A percentile compares a stretch with the other conserved stretches of the same genome.
Evolutionary conservation across 805 yeast genomes (phyloP).

Genomic region (Teunomyces barrocoloradensis): DNA sequence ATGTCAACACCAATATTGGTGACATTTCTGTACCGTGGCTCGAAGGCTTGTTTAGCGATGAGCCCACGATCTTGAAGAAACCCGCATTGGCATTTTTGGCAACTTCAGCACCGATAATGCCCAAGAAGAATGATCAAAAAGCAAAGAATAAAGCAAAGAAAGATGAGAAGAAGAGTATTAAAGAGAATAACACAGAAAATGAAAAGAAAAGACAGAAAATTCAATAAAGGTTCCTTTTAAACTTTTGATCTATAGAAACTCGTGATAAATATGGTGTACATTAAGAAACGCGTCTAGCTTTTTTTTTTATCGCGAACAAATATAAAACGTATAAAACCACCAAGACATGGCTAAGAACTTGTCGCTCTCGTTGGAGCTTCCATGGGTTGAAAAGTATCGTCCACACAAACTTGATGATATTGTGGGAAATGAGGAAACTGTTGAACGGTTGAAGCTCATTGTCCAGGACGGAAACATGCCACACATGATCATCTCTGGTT

Average conservation of each 20-base stretch:
- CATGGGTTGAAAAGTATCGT: constrained; percentile 90
- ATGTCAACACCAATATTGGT: constrained; percentile 27
- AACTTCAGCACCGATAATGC: constrained; percentile 46
- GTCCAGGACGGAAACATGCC: constrained; percentile 96
- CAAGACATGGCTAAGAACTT: constrained; percentile 8
- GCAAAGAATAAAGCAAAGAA: constrained; percentile 11
- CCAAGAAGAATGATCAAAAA: constrained; percentile 21
- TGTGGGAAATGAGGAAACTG: constrained; percentile 91
- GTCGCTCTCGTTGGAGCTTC: constrained; percentile 30
- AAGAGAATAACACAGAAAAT: not conserved
- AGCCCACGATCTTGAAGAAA: constrained; percentile 17
- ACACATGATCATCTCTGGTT: constrained; percentile 90
- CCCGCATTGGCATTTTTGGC: constrained; percentile 43
- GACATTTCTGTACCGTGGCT: constrained; percentile 49
- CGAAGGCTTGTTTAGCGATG: constrained; percentile 23
- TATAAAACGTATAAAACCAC: not conserved
- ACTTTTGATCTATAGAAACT: too few relatives aligned
- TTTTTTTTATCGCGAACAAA: not conserved
- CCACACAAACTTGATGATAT: constrained; percentile 77
- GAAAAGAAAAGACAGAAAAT: not conserved
- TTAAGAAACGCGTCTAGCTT: not conserved
- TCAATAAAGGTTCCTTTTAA: not conserved
- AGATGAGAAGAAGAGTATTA: not conserved
- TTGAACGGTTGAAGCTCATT: constrained; percentile 77
- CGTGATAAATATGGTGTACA: not conserved